These are phyloP conservation scores for Boletus vinaceobasis DNA, from an alignment of 768 basidiomycete species.

Conservation along the genomic window DNA sequence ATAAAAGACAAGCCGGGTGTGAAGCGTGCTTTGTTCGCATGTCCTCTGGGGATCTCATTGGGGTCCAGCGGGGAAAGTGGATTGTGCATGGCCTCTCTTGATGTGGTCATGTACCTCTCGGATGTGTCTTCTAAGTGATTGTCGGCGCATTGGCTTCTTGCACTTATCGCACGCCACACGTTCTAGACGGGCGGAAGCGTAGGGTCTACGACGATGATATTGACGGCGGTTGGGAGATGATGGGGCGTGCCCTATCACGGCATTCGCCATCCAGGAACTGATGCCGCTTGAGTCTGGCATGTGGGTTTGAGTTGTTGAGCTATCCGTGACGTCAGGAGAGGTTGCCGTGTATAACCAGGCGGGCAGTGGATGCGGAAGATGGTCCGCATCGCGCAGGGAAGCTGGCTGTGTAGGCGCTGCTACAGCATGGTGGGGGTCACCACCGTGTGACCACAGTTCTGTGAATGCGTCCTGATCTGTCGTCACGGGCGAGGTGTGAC, in stretches of 20 bases:
- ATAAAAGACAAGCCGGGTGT: background rate
- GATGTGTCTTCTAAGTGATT: conserved; percentile 18
- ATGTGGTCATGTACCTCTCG: conserved; percentile 18
- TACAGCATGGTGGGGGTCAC: conserved; percentile 20
- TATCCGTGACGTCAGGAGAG: background rate
- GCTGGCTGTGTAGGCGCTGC: conserved; percentile 8
- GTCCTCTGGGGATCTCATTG: background rate
- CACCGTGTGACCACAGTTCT: background rate
- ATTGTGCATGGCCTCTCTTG: conserved; percentile 11
- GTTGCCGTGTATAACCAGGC: background rate
- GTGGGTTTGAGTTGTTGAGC: background rate
- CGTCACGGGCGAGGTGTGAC: conserved; percentile 14
- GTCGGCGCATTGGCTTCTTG: conserved; percentile 11
- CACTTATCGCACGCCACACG: conserved; percentile 6
- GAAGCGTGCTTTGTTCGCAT: conserved; percentile 4
- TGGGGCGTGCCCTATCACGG: conserved; percentile 2
- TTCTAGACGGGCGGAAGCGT: background rate
- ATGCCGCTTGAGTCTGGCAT: background rate
- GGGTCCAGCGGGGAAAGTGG: background rate
- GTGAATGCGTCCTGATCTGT: background rate
- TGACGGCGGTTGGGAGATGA: conserved; percentile 2
- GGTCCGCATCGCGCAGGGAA: background rate
- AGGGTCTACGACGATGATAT: background rate
- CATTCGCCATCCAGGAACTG: background rate
- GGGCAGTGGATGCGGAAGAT: background rate